Evolutionary conservation across 345 rosid species (phyloP).

Genomic region (Litchi chinensis): DNA sequence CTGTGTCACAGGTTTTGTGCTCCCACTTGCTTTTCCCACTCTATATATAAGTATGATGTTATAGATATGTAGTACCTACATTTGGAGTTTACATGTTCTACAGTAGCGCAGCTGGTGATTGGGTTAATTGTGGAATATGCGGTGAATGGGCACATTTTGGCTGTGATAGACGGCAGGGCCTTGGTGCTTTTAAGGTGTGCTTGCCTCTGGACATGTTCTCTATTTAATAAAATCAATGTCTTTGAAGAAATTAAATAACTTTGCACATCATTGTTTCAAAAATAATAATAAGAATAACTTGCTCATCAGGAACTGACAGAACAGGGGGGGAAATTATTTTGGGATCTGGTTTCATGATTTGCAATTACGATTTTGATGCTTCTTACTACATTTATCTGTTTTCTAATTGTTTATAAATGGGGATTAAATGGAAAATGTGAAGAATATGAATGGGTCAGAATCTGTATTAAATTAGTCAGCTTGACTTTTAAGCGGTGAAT

Average conservation of each 20-base stretch:
- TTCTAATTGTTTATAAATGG: not conserved
- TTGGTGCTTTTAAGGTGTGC: conserved; percentile 92
- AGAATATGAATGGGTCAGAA: not conserved
- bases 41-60: not conserved
- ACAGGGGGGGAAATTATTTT: not conserved
- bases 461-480: not conserved
- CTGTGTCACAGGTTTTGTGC: conserved; percentile 77
- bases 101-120: conserved; percentile 99
- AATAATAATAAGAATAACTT: too few species aligned
- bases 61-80: conserved; percentile 23
- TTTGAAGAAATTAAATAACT: not conserved
- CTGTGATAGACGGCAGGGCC: conserved; percentile 97
- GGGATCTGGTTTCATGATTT: not conserved
- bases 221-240: not conserved
- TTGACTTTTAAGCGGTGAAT: conserved; percentile 22
- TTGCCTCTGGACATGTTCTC: not conserved
- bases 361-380: not conserved
- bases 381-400: not conserved
- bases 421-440: not conserved
- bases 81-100: conserved; percentile 21
- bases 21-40: conserved; percentile 14
- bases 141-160: conserved; percentile 99
- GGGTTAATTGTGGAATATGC: conserved; percentile 98
- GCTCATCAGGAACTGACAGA: not conserved
- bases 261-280: too few species aligned